A percentile compares a stretch with the other conserved stretches of the same genome.
phyloP scores from a whole-genome alignment of 1,284 basidiomycete species.

The Phylloboletellus chloephorus region DNA sequence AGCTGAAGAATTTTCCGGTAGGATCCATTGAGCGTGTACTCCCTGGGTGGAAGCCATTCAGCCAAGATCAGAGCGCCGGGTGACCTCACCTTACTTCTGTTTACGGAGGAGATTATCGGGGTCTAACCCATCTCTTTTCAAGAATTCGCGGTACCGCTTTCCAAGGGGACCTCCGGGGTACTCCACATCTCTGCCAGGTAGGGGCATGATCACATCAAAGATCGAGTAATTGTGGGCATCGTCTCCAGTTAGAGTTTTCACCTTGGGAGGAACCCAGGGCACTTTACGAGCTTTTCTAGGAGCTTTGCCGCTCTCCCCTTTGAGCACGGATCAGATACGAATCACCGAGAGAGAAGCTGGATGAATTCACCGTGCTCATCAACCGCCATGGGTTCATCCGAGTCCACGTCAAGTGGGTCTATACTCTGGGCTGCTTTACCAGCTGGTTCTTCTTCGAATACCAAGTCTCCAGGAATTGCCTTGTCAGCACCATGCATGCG shows the following conservation, averaged over 20 bases:
- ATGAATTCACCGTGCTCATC: conserved; percentile 41
- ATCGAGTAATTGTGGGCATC: conserved; percentile 80
- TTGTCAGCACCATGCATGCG: conserved; percentile 69
- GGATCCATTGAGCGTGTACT: conserved; percentile 88
- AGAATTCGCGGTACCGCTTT: conserved; percentile 76
- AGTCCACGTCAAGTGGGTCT: conserved; percentile 35
- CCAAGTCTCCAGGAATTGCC: conserved; percentile 84
- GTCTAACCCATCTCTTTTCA: conserved; percentile 82
- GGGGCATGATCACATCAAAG: conserved; percentile 92
- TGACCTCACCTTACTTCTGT: conserved; percentile 63
- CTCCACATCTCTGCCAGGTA: conserved; percentile 89
- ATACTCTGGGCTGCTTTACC: conserved; percentile 29
- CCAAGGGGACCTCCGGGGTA: conserved; percentile 82
- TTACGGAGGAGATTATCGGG: conserved; percentile 81
- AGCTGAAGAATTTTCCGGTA: conserved; percentile 89
- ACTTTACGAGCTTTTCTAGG: conserved; percentile 42
- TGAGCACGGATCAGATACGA: conserved; percentile 8
- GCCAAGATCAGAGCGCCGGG: conserved; percentile 1
- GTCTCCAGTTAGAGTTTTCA: conserved; percentile 72
- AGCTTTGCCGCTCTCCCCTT: conserved; percentile 28
- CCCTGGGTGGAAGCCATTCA: conserved; percentile 43
- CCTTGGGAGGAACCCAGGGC: conserved; percentile 56
- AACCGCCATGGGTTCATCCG: conserved; percentile 33
- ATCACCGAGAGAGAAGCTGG: conserved; percentile 5
- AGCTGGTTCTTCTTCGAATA: conserved; percentile 50